Evolutionary conservation across 345 rosid genomes (phyloP).

Genomic region (Salix purpurea): DNA sequence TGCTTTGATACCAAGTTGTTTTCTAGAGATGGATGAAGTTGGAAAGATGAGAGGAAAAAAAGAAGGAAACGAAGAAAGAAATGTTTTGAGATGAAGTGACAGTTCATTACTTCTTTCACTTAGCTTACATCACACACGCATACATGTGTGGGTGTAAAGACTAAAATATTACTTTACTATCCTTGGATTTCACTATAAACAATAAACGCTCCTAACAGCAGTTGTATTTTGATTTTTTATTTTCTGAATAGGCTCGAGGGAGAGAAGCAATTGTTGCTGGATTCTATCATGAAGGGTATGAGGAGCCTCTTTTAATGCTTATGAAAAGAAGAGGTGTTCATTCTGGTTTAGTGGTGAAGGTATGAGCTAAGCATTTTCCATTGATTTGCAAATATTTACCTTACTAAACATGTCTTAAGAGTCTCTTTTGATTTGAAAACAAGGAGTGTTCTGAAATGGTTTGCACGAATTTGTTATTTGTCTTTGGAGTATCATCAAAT

Average conservation of each 20-base stretch:
- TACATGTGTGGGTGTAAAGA: no score
- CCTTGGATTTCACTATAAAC: no score
- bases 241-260: conserved; percentile 66
- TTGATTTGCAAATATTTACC: conserved; percentile 6
- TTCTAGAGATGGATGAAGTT: background rate
- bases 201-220: no score
- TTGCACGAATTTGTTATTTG: background rate
- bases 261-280: conserved; percentile 88
- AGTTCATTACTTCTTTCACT: no score
- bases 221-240: no score
- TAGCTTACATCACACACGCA: no score
- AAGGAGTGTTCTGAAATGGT: background rate
- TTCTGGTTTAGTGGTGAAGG: conserved; percentile 95
- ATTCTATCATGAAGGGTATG: conserved; percentile 92
- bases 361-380: conserved; percentile 27
- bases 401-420: background rate
- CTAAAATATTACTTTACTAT: no score
- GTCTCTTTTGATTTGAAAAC: background rate
- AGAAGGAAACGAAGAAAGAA: no score
- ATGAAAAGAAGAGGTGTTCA: conserved; percentile 97
- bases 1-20: background rate
- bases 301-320: conserved; percentile 90
- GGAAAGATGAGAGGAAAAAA: background rate
- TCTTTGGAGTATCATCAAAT: background rate
- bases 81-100: no score